phyloP scores from a whole-genome alignment of 2,329 filamentous ascomycete genomes.

The Cordyceps cicadae region DNA sequence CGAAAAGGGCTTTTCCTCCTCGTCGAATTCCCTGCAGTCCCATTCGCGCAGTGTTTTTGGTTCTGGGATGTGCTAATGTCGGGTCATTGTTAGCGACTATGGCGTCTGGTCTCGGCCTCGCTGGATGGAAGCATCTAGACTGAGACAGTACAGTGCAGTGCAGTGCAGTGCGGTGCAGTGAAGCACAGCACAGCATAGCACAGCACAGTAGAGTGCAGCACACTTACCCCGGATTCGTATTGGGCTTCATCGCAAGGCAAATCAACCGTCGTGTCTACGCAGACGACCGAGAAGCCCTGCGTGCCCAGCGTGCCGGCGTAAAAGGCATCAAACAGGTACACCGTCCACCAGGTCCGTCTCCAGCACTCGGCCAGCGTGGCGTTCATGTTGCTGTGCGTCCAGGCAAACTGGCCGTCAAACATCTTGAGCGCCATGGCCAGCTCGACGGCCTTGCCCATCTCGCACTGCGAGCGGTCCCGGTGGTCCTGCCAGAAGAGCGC shows the following conservation, averaged over 20 bases:
- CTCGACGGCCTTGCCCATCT: constrained; percentile 42
- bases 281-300: constrained; percentile 21
- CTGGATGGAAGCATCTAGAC: no score
- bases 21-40: constrained; percentile 50
- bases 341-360: constrained; percentile 62
- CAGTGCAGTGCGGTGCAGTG: no score
- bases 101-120: background rate
- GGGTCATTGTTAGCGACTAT: background rate
- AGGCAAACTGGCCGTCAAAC: constrained; percentile 46
- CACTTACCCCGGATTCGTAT: constrained; percentile 35
- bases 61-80: background rate
- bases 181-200: no score
- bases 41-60: constrained; percentile 50
- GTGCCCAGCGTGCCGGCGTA: constrained; percentile 24
- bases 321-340: constrained; percentile 52
- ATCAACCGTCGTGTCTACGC: constrained; percentile 44
- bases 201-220: no score
- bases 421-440: constrained; percentile 54
- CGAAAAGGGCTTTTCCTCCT: constrained; percentile 48
- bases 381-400: constrained; percentile 37
- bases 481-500: constrained; percentile 27
- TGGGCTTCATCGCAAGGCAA: constrained; percentile 58
- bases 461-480: constrained; percentile 16
- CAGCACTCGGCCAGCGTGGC: constrained; percentile 45
- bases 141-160: no score